A percentile compares a stretch with the other conserved stretches of the same genome.
phyloP scores from a whole-genome alignment of 1,284 basidiomycete species.

The Cutaneotrichosporon sp. region DNA sequence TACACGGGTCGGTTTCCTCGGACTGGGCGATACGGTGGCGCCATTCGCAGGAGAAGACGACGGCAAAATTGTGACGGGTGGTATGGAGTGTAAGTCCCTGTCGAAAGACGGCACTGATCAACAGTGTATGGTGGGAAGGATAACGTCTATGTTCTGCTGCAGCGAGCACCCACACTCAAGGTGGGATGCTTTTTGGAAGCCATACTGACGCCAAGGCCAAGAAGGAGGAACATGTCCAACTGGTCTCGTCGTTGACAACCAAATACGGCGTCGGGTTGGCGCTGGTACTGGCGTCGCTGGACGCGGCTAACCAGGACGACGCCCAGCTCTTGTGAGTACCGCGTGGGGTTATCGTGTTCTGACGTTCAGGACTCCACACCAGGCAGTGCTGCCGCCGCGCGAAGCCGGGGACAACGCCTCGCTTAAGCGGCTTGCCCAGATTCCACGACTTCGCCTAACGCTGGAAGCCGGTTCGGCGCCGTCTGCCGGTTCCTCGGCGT shows the following conservation, averaged over 20 bases:
- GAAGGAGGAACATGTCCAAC: constrained; percentile 62
- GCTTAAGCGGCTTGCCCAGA: constrained; percentile 51
- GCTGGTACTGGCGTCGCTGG: constrained; percentile 66
- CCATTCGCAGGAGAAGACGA: constrained; percentile 65
- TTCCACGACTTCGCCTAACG: constrained; percentile 47
- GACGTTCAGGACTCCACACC: constrained; percentile 22
- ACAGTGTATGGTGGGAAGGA: constrained; percentile 11
- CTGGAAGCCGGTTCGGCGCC: constrained; percentile 4
- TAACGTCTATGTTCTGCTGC: constrained; percentile 35
- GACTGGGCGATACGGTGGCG: constrained; percentile 59
- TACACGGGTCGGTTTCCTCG: constrained; percentile 55
- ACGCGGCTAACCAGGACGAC: constrained; percentile 65
- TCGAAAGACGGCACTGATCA: neutral
- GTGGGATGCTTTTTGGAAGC: constrained; percentile 43
- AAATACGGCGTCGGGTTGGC: constrained; percentile 53
- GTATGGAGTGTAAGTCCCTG: constrained; percentile 61
- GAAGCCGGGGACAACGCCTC: constrained; percentile 47
- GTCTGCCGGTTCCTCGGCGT: constrained; percentile 37
- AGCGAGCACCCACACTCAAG: constrained; percentile 69
- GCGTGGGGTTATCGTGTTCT: neutral
- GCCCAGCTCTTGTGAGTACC: constrained; percentile 64
- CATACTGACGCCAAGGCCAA: constrained; percentile 51
- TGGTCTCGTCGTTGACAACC: constrained; percentile 57
- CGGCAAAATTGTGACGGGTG: constrained; percentile 60
- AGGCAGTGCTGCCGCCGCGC: constrained; percentile 48